These are phyloP conservation scores for Pseudogymnoascus sp. DNA, from an alignment of 2,329 filamentous ascomycete genomes.

Conservation along the genomic window DNA sequence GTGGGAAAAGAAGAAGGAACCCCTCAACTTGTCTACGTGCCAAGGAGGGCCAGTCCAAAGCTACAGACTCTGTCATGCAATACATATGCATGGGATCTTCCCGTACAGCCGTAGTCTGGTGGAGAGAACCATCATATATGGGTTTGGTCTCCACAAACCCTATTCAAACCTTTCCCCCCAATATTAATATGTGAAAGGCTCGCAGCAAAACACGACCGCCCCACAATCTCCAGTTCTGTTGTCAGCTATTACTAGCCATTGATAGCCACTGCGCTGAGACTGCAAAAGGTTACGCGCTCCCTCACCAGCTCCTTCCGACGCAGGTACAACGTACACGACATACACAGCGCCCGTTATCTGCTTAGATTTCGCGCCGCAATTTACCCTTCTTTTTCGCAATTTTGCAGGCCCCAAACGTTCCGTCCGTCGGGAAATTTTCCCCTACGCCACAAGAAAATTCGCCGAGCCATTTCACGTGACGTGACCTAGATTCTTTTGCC, in stretches of 20 bases:
- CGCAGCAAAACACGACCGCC: conserved; percentile 1
- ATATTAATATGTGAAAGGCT: conserved; percentile 8
- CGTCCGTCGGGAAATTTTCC: background rate
- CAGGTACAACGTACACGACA: conserved; percentile 1
- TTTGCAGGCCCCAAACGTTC: background rate
- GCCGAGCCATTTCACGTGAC: background rate
- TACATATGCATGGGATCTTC: conserved; percentile 8
- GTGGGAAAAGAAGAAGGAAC: background rate
- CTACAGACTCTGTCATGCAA: background rate
- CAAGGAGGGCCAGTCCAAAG: conserved; percentile 2
- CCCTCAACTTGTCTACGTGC: background rate
- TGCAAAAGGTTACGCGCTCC: conserved; percentile 2
- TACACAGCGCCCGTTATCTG: background rate
- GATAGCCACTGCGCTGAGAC: background rate
- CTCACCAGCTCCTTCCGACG: conserved; percentile 3
- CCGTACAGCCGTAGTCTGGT: conserved; percentile 7
- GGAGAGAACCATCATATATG: conserved; percentile 7
- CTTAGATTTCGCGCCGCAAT: background rate
- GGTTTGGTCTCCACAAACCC: conserved; percentile 8
- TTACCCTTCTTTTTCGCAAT: background rate
- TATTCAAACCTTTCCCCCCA: conserved; percentile 7
- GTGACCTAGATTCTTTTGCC: background rate
- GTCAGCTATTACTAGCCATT: conserved; percentile 8
- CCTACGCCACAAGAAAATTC: background rate
- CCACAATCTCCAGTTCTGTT: conserved; percentile 1